phyloP scores from a whole-genome alignment of 2,329 filamentous ascomycete species.

The Diaporthe sp. region DNA sequence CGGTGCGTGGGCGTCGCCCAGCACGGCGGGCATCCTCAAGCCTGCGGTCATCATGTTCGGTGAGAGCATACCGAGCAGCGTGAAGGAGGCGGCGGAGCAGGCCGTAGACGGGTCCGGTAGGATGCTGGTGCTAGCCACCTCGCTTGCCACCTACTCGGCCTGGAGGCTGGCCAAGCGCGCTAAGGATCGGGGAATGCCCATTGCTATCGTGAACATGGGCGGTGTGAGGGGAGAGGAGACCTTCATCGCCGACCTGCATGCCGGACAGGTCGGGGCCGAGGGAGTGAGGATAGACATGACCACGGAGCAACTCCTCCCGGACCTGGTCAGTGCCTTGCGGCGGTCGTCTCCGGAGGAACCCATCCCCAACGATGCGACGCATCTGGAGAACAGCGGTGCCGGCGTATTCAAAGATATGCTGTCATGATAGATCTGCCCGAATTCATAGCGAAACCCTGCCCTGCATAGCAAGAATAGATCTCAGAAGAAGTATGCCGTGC shows the following conservation, averaged over 20 bases:
- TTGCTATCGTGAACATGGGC: slow-evolving; percentile 91
- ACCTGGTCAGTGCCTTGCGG: slow-evolving; percentile 66
- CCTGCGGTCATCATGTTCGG: slow-evolving; percentile 98
- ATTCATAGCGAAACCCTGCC: slow-evolving; percentile 38
- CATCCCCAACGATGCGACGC: slow-evolving; percentile 35
- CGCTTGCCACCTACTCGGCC: slow-evolving; percentile 93
- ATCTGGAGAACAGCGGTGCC: slow-evolving; percentile 47
- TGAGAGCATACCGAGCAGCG: slow-evolving; percentile 79
- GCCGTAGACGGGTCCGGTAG: slow-evolving; percentile 83
- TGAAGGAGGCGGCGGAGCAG: slow-evolving; percentile 83
- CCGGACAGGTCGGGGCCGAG: slow-evolving; percentile 62
- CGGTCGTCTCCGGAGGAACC: slow-evolving; percentile 42
- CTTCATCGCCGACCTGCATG: slow-evolving; percentile 73
- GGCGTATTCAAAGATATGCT: slow-evolving; percentile 72
- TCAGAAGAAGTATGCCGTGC: slow-evolving; percentile 66
- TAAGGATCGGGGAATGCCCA: slow-evolving; percentile 84
- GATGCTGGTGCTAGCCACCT: slow-evolving; percentile 87
- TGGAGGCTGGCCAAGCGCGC: slow-evolving; percentile 91
- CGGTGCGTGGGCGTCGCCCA: slow-evolving; percentile 79
- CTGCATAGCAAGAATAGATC: slow-evolving; percentile 44
- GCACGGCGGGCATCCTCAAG: slow-evolving; percentile 85
- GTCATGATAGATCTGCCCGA: slow-evolving; percentile 56
- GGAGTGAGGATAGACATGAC: slow-evolving; percentile 70
- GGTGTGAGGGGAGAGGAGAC: slow-evolving; percentile 84
- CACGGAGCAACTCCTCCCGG: slow-evolving; percentile 70